Percentiles rank a stretch among this genome's conserved stretches.
Evolutionary conservation across 352 stramenopile genomes (phyloP).

Genomic region (Phytophthora quininea): DNA sequence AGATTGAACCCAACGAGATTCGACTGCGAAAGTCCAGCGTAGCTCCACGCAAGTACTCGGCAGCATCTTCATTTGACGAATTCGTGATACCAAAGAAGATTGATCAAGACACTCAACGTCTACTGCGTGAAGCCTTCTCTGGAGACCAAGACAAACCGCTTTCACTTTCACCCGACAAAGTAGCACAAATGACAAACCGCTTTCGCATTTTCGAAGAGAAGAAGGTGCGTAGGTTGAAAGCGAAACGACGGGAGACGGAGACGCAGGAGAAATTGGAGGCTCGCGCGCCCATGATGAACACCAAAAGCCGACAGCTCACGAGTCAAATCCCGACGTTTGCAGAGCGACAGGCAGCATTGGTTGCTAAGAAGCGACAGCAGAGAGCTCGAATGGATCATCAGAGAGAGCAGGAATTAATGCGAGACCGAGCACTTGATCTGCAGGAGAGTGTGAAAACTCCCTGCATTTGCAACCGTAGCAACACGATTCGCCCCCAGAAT

Average conservation of each 20-base stretch:
- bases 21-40: not conserved
- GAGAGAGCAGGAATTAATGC: conserved; percentile 22
- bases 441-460: conserved; percentile 46
- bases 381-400: conserved; percentile 28
- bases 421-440: conserved; percentile 33
- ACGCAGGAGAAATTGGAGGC: conserved; percentile 32
- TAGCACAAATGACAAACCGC: conserved; percentile 41
- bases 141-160: conserved; percentile 8
- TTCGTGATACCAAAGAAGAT: conserved; percentile 13
- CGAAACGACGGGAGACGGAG: conserved; percentile 42
- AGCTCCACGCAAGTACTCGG: conserved; percentile 11
- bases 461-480: conserved; percentile 50
- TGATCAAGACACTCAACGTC: conserved; percentile 13
- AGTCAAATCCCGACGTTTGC: conserved; percentile 47
- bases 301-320: conserved; percentile 43
- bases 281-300: conserved; percentile 41
- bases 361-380: conserved; percentile 39
- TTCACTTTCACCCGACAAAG: conserved; percentile 35
- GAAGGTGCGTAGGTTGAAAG: conserved; percentile 30
- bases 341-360: conserved; percentile 35
- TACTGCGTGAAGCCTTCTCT: conserved; percentile 17
- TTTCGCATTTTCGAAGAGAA: conserved; percentile 51
- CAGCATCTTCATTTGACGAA: conserved; percentile 19
- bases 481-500: conserved; percentile 19
- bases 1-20: not conserved